Evolutionary conservation across 768 basidiomycete species (phyloP).

Genomic region (Leccinellum albellum): DNA sequence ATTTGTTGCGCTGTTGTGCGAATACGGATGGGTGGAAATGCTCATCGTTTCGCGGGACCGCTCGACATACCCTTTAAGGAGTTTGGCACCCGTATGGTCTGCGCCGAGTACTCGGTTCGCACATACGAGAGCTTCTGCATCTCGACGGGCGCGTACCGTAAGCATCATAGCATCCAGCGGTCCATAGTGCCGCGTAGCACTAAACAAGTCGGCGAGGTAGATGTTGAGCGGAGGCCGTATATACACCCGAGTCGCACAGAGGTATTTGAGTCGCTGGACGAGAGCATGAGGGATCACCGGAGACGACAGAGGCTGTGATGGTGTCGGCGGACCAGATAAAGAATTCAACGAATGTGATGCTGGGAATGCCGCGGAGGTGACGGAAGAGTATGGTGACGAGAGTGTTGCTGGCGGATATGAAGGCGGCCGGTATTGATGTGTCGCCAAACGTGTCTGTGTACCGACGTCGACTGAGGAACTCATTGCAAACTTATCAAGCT

Average conservation of each 20-base stretch:
- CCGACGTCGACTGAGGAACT: slow-evolving; percentile 58
- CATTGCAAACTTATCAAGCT: slow-evolving; percentile 81
- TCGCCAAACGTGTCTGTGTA: slow-evolving; percentile 32
- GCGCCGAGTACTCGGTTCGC: slow-evolving; percentile 64
- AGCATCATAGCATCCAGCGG: slow-evolving; percentile 67
- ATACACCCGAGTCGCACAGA: slow-evolving; percentile 35
- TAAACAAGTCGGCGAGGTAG: slow-evolving; percentile 73
- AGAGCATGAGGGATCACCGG: slow-evolving; percentile 32
- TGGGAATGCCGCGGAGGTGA: slow-evolving; percentile 28
- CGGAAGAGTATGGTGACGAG: slow-evolving; percentile 27
- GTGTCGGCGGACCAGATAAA: slow-evolving; percentile 27
- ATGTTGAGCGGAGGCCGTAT: slow-evolving; percentile 51
- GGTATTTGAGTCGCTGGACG: slow-evolving; percentile 25
- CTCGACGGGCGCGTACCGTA: slow-evolving; percentile 54
- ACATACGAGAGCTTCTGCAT: slow-evolving; percentile 63
- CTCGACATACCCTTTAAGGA: slow-evolving; percentile 37
- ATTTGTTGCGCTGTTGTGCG: slow-evolving; percentile 15
- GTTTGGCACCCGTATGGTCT: slow-evolving; percentile 58
- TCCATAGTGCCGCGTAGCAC: slow-evolving; percentile 68
- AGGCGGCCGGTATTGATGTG: slow-evolving; percentile 33
- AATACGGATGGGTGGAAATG: slow-evolving; percentile 16
- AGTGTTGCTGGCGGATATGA: slow-evolving; percentile 25
- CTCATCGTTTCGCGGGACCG: slow-evolving; percentile 18
- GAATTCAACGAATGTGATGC: slow-evolving; percentile 9
- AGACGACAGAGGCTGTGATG: slow-evolving; percentile 6